These are phyloP conservation scores for Diplotaxis tenuifolia DNA, from an alignment of 345 rosid species.

Conservation along the genomic window DNA sequence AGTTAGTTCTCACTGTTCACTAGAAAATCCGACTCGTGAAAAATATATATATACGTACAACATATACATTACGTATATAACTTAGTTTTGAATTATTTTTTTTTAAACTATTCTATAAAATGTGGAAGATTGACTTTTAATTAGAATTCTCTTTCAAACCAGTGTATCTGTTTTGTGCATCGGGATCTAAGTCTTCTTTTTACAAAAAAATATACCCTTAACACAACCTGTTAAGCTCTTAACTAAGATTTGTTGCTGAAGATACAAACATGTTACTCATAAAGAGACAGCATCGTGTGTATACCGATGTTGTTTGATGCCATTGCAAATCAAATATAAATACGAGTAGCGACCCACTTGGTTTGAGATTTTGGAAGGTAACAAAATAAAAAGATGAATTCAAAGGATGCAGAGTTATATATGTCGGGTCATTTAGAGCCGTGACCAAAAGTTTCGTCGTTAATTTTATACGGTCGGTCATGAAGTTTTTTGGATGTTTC, in stretches of 20 bases:
- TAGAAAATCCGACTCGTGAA: not conserved
- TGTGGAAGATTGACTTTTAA: not conserved
- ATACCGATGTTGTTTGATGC: not conserved
- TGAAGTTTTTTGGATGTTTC: conserved; percentile 26
- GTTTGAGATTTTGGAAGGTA: conserved; percentile 22
- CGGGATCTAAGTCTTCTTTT: conserved; percentile 13
- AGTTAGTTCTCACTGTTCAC: conserved; percentile 19
- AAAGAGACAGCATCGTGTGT: conserved; percentile 26
- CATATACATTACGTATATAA: not conserved
- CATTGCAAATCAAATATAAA: conserved; percentile 10
- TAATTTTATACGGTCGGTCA: conserved; percentile 26
- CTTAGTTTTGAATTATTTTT: no score
- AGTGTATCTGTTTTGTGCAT: not conserved
- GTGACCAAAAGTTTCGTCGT: conserved; percentile 34
- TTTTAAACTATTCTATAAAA: not conserved
- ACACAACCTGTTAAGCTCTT: not conserved
- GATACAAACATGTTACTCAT: conserved; percentile 36
- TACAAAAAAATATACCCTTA: not conserved
- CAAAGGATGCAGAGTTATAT: conserved; percentile 28
- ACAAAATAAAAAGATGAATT: conserved; percentile 27
- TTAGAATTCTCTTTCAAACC: not conserved
- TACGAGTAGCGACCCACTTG: conserved; percentile 30
- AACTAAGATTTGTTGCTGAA: conserved; percentile 16
- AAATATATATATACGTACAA: not conserved
- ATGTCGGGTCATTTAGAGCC: conserved; percentile 44